Base-by-base conservation (phyloP, 768 basidiomycete species). In the Suillus spraguei region DNA sequence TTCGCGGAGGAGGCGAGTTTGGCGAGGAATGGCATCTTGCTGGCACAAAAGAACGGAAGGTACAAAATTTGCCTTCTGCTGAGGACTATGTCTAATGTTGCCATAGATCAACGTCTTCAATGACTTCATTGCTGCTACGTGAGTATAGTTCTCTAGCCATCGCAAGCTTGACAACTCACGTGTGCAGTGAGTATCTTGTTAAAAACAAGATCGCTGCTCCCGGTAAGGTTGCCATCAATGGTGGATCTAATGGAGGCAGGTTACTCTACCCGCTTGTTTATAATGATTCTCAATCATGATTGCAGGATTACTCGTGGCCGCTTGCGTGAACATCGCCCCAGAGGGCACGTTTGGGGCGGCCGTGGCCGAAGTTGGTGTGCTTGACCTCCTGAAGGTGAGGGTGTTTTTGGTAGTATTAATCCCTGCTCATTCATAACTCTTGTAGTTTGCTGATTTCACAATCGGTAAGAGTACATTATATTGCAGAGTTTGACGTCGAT, bases 11-110 rank as follows among this genome's bases (percentile, higher is more conserved):
- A 4, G 82, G 83, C 2, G 90, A 92, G 70, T 94, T 92, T 65
- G 92, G 93, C 16, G 89, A 94, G 68, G 83, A 87, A n/a, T 95
- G 93, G 93, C 92, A 94, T 72, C 69, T 82, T 47, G 90, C 83
- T 28, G 93, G 90, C 2, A 87, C 80, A 35, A 81, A 80, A 64
- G 91, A 92, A 64, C 82, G 83, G 59, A 93, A 93, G 81, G 89
- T 88, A 59, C 28, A 72, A 59, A 32, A 3, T 17, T 41, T 58
- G 10, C 28, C 6, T 60, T 7, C 44, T 38, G 14, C 52, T 42
- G 28, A 36, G 22, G 22, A 36, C 14, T 22, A 62, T 22, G 28
- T 46, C 65, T 64, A 60, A 65, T 60, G 22, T 38, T 20, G 33
- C 17, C 9, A 38, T 64, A 91, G 88, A 81, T 80, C 64, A 92